Evolutionary conservation across 2,329 filamentous ascomycete genomes (phyloP).

Genomic region (Pseudocercospora cruenta): DNA sequence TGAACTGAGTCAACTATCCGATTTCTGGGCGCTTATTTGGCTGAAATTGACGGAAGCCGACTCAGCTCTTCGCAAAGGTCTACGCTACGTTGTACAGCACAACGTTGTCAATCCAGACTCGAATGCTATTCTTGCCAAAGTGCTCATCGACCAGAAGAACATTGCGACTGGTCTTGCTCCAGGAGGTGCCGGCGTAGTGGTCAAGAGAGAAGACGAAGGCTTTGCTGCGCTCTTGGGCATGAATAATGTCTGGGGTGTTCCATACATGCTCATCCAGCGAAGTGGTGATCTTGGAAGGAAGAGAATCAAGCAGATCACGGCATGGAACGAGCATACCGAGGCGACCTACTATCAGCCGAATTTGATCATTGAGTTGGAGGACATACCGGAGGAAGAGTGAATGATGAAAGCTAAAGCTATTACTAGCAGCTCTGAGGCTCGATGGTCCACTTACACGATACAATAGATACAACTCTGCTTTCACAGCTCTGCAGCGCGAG

Average conservation of each 20-base stretch:
- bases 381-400: not conserved
- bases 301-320: conserved; percentile 19
- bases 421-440: too few relatives aligned
- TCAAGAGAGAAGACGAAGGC: conserved; percentile 10
- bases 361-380: conserved; percentile 25
- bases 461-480: too few relatives aligned
- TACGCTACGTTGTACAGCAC: conserved; percentile 16
- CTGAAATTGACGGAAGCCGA: too few relatives aligned
- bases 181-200: conserved; percentile 11
- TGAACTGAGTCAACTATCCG: conserved; percentile 17
- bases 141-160: too few relatives aligned
- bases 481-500: too few relatives aligned
- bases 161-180: too few relatives aligned
- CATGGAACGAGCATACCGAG: conserved; percentile 9
- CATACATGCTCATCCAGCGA: conserved; percentile 23
- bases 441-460: too few relatives aligned
- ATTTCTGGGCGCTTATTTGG: conserved; percentile 24
- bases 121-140: conserved; percentile 11
- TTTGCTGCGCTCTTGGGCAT: conserved; percentile 21
- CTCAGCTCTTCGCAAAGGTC: not conserved
- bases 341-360: conserved; percentile 14
- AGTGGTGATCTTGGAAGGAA: conserved; percentile 13
- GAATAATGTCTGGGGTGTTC: conserved; percentile 16
- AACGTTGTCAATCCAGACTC: conserved; percentile 19
- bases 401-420: not conserved